Base-by-base conservation (phyloP, 2,329 filamentous ascomycete species). In the Xylariaceae sp. region DNA sequence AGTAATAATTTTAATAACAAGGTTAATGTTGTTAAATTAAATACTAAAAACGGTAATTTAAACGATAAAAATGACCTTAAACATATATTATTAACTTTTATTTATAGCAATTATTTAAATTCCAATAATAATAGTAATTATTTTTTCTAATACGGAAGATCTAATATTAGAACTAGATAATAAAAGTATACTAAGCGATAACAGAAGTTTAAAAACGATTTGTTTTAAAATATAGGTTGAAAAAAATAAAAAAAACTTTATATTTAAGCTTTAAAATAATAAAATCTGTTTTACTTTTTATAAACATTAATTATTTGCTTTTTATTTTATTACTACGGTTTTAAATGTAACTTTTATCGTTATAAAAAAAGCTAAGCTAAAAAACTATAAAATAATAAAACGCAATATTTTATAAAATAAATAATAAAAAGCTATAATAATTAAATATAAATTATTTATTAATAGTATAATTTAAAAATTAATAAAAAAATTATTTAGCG, bases 391-490 rank as follows among this genome's bases (percentile, higher is more conserved):
- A 42, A 16, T 42, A n/a, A 31, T 34, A 22, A 34, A 33, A 48
- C 16, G 39, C 41, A 41, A 31, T 42, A 42, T 48, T 31, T 18
- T 9, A 17, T 47, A 47, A 42, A 19, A 31, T 42, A 16, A 52
- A 48, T 48, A 52, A 42, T 41, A 52, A 33, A 42, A 48, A 17
- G 19, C 17, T 45, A 38, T 47, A 51, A 39, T 22, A n/a, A 22
- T 7, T 5, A 28, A 51, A 47, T 28, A 17, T 34, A 45, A 9
- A 17, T 22, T 48, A 28, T 9, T 48, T 42, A 44, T 34, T 28
- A 49, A 40, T 36, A 48, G 49, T 52, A 42, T 48, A 34, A 42
- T 42, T 41, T 49, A 48, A 49, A 43, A 39, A 50, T 36, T 44
- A 17, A 39, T 43, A 43, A n/a, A 43, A 38, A 19, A 17, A 48